Percentiles rank a stretch among this genome's conserved stretches.
These are phyloP conservation scores for Pythium rhizo-oryzae DNA, from an alignment of 352 stramenopile genomes.

Conservation along the genomic window DNA sequence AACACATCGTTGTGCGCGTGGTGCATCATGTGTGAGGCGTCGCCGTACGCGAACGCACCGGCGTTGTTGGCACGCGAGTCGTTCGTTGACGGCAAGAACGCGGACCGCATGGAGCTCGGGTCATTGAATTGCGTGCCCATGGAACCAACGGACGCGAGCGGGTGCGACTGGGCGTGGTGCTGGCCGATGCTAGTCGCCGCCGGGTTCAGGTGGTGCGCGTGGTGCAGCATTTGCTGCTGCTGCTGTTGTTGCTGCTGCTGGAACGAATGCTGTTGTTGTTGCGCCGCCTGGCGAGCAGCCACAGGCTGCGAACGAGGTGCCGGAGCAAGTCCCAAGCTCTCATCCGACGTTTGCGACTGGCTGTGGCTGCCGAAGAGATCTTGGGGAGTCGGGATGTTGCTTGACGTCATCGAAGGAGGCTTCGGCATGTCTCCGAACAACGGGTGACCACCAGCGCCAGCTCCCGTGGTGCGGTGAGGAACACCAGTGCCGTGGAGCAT, in stretches of 20 bases:
- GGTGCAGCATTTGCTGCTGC: slow-evolving; percentile 32
- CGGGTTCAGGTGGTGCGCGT: slow-evolving; percentile 15
- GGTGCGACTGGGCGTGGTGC: slow-evolving; percentile 18
- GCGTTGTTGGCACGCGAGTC: slow-evolving; percentile 18
- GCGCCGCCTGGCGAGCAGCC: slow-evolving; percentile 10
- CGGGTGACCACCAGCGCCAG: background rate
- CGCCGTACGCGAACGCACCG: slow-evolving; percentile 12
- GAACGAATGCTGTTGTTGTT: slow-evolving; percentile 27
- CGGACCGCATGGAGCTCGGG: slow-evolving; percentile 15
- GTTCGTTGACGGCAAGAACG: slow-evolving; percentile 17
- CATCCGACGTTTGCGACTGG: slow-evolving; percentile 64
- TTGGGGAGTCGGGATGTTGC: slow-evolving; percentile 22
- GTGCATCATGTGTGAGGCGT: slow-evolving; percentile 24
- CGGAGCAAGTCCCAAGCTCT: slow-evolving; percentile 54
- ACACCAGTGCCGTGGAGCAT: slow-evolving; percentile 14
- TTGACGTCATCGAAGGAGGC: slow-evolving; percentile 20
- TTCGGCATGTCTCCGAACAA: slow-evolving; percentile 21
- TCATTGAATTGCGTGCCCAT: slow-evolving; percentile 20
- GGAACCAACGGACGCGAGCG: slow-evolving; percentile 10
- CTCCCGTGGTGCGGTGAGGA: background rate
- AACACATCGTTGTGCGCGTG: slow-evolving; percentile 25
- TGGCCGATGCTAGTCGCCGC: slow-evolving; percentile 17
- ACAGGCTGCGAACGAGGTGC: slow-evolving; percentile 13
- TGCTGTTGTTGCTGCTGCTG: slow-evolving; percentile 32
- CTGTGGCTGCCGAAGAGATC: slow-evolving; percentile 37